Evolutionary conservation across 768 basidiomycete species (phyloP).

Genomic region (Strobilomyces dryophilus): DNA sequence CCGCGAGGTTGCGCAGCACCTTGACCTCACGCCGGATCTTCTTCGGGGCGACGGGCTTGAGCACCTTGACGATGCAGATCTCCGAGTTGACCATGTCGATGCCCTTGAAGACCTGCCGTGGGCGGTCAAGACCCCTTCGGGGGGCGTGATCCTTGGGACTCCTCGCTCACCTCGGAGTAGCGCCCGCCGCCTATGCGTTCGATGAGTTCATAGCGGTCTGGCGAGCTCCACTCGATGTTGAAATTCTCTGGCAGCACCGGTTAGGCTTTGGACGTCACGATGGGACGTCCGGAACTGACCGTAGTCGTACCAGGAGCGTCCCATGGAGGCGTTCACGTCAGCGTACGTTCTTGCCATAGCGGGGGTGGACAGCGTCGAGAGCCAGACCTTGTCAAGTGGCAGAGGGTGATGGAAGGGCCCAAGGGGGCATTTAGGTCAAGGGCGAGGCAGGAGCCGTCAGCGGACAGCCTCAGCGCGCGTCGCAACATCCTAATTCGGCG

Average conservation of each 20-base stretch:
- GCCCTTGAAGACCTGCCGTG: constrained; percentile 53
- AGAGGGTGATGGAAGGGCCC: constrained; percentile 15
- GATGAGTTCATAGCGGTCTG: constrained; percentile 64
- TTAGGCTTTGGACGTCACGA: constrained; percentile 1
- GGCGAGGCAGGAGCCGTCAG: constrained; percentile 7
- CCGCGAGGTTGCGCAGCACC: constrained; percentile 63
- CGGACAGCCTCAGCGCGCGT: constrained; percentile 17
- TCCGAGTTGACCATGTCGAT: constrained; percentile 52
- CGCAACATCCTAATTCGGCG: background rate
- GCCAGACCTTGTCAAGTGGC: constrained; percentile 14
- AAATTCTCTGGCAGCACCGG: constrained; percentile 43
- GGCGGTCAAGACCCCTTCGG: too few relatives aligned
- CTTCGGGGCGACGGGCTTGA: constrained; percentile 62
- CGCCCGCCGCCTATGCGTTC: constrained; percentile 61
- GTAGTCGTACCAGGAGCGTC: constrained; percentile 61
- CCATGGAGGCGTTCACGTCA: constrained; percentile 54
- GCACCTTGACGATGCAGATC: constrained; percentile 62
- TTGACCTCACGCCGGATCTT: constrained; percentile 78
- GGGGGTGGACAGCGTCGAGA: constrained; percentile 12
- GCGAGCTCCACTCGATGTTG: constrained; percentile 58
- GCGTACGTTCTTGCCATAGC: constrained; percentile 50
- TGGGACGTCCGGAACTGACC: constrained; percentile 32
- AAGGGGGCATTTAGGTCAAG: constrained; percentile 23
- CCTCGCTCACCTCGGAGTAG: constrained; percentile 50
- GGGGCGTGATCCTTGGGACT: background rate